phyloP scores from a whole-genome alignment of 2,329 filamentous ascomycete species.

The Xylariaceae sp. region DNA sequence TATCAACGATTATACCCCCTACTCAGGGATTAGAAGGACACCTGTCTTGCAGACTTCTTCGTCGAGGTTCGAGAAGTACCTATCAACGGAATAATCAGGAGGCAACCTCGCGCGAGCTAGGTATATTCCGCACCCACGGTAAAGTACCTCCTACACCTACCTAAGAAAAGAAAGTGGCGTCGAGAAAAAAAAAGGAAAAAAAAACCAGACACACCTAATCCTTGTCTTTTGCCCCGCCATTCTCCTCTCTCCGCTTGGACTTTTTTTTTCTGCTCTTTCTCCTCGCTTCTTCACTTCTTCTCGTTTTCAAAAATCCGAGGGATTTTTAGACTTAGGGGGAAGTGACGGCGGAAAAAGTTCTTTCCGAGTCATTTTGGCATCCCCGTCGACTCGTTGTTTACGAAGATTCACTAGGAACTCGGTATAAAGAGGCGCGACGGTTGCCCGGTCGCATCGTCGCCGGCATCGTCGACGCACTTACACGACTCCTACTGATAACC shows the following conservation, averaged over 20 bases:
- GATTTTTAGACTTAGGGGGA: slow-evolving; percentile 9
- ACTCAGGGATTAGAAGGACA: too few relatives aligned
- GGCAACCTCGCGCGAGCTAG: background rate
- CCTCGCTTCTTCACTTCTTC: slow-evolving; percentile 8
- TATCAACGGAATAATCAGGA: background rate
- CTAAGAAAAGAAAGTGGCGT: background rate
- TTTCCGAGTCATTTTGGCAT: background rate
- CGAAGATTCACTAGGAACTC: background rate
- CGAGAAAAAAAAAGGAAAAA: background rate
- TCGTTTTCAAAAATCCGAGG: slow-evolving; percentile 10
- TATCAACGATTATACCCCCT: too few relatives aligned
- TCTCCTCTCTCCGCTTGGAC: slow-evolving; percentile 13
- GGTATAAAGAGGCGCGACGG: too few relatives aligned
- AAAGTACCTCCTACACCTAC: background rate
- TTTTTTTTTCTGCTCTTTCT: slow-evolving; percentile 18
- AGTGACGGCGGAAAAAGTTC: slow-evolving; percentile 1
- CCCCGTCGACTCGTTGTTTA: background rate
- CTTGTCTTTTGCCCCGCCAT: slow-evolving; percentile 24
- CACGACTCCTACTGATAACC: background rate
- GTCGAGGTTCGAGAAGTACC: too few relatives aligned
- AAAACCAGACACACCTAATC: slow-evolving; percentile 5
- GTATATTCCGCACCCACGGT: background rate
- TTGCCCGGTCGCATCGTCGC: too few relatives aligned
- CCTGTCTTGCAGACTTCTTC: too few relatives aligned
- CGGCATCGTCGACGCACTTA: background rate